Percentiles rank a stretch among this genome's conserved stretches.
Evolutionary conservation across 164 flowering plant genomes (phyloP).

Genomic region (Warburgia ugandensis): DNA sequence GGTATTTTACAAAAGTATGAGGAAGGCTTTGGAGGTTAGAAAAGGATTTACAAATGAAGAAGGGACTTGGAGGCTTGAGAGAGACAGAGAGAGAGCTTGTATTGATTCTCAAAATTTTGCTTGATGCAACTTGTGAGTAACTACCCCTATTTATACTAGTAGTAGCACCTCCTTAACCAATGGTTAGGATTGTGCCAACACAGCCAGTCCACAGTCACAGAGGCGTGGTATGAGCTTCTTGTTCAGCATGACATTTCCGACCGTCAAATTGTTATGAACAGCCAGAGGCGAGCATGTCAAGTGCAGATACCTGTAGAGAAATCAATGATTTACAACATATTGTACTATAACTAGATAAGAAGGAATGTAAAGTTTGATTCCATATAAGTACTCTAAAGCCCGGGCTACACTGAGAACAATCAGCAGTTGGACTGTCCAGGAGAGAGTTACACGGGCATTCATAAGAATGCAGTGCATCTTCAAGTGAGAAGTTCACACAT

Average conservation of each 20-base stretch:
- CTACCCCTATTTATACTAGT: too few relatives aligned
- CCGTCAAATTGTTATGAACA: slow-evolving; percentile 66
- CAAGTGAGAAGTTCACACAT: slow-evolving; percentile 59
- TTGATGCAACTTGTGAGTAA: too few relatives aligned
- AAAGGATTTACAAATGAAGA: too few relatives aligned
- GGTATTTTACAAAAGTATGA: too few relatives aligned
- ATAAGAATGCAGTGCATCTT: slow-evolving; percentile 65
- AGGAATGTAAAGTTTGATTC: not conserved
- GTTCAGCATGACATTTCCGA: slow-evolving; percentile 67
- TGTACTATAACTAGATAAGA: not conserved
- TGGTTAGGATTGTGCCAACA: too few relatives aligned
- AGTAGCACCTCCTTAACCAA: too few relatives aligned
- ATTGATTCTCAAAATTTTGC: too few relatives aligned
- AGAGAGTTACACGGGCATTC: slow-evolving; percentile 41
- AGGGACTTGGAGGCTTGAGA: too few relatives aligned
- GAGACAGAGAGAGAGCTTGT: too few relatives aligned
- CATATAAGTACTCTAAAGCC: slow-evolving; percentile 65
- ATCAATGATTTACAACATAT: not conserved
- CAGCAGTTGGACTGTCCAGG: slow-evolving; percentile 60
- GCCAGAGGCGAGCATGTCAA: slow-evolving; percentile 66
- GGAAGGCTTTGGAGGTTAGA: too few relatives aligned
- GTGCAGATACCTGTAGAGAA: slow-evolving; percentile 57
- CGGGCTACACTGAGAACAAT: slow-evolving; percentile 80
- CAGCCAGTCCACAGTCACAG: slow-evolving; percentile 78
- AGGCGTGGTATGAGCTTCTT: slow-evolving; percentile 37